Evolutionary conservation across 1,284 basidiomycete species (phyloP), one percentile per base, ranked within the genome.

Genomic region (Tremellales sp.): DNA sequence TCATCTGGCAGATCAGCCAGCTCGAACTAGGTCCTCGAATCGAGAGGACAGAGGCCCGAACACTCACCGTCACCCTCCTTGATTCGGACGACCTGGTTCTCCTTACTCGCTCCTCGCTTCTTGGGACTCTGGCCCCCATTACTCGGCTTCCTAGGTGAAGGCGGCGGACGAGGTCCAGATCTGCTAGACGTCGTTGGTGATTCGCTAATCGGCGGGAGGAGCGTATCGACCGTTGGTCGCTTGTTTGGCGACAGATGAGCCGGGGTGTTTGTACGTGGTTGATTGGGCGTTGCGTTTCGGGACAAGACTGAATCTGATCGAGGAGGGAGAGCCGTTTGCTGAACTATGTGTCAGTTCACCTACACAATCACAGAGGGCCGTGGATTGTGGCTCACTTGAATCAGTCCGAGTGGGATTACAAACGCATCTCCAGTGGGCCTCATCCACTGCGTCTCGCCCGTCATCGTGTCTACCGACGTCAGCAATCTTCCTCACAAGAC

Each of bases 361-460:
- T n/a, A n/a, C n/a, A n/a, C n/a, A n/a, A n/a, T n/a, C n/a, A n/a
- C n/a, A n/a, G n/a, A 15, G 15, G 29, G 29, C 15, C 15, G 29
- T 31, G 8, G 8, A 39, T 8, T 17, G 19, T 31, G 25, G 51
- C 64, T 45, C 29, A 67, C 70, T 58, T 94, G 92, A 15, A 96
- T 84, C 54, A 90, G 81, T 4, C 84, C 84, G 47, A 96, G 77
- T 26, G 92, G 92, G 56, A 97, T 93, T 27, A 97, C 85, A 67
- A 94, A 90, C 15, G 83, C 86, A 27, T 66, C 62, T 23, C 65
- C 68, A 11, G 77, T 74, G 4, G 92, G 92, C 24, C 86, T 81
- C 49, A 87, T 86, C 92, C 92, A 97, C 29, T 87, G 84, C 3
- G 89, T 92, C 61, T 87, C 84, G 3, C 84, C 84, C 1, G 87